phyloP scores from a whole-genome alignment of 176 grass and related monocot genomes.

The Calamus simplicifolius region DNA sequence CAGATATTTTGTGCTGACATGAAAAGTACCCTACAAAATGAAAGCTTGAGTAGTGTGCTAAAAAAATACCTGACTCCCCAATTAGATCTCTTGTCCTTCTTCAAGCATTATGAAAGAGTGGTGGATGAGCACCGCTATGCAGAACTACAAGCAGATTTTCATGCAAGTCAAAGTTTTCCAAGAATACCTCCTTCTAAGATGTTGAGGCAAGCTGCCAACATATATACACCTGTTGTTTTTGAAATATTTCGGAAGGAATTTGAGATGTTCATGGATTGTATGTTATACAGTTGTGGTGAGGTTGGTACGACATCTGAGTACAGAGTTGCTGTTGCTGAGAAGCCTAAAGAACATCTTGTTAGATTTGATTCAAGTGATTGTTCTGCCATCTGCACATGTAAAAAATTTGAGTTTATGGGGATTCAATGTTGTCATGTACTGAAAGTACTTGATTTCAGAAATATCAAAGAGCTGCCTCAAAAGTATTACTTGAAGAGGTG shows the following conservation, averaged over 20 bases:
- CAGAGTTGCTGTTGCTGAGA: conserved; percentile 74
- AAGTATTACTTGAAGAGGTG: too few species aligned
- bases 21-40: conserved; percentile 55
- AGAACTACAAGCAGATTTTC: conserved; percentile 89
- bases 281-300: conserved; percentile 72
- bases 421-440: not conserved
- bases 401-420: conserved; percentile 33
- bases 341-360: conserved; percentile 58
- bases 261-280: conserved; percentile 92
- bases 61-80: conserved; percentile 71
- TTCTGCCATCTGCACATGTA: conserved; percentile 25
- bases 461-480: too few species aligned
- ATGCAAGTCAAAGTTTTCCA: conserved; percentile 85
- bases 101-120: conserved; percentile 72
- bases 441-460: too few species aligned
- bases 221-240: conserved; percentile 80
- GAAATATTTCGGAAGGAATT: conserved; percentile 76
- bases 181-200: conserved; percentile 88
- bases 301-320: conserved; percentile 35
- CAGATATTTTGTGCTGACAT: conserved; percentile 77
- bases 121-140: conserved; percentile 73
- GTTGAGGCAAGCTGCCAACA: conserved; percentile 66
- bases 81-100: conserved; percentile 59
- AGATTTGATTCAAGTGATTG: conserved; percentile 59
- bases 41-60: conserved; percentile 44